Evolutionary conservation across 805 yeast genomes (phyloP).

Genomic region (Hanseniaspora lachancei): DNA sequence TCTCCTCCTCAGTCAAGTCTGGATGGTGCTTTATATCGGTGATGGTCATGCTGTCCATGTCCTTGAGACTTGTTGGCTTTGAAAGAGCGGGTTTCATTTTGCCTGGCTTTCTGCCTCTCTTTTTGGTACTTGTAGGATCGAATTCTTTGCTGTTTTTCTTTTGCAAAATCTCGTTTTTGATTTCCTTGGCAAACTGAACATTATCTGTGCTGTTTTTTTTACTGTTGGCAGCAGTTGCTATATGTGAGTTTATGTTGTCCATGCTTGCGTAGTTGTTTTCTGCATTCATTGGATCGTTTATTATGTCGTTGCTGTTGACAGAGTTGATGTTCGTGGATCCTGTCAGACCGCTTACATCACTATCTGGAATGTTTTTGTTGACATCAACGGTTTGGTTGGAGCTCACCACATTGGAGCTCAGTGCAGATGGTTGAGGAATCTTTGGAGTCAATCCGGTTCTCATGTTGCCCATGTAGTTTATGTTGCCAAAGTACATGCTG

Average conservation of each 20-base stretch:
- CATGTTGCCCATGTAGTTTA: slow-evolving; percentile 58
- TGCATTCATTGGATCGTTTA: not conserved
- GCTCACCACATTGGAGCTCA: not conserved
- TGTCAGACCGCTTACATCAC: not conserved
- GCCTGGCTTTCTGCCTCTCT: slow-evolving; percentile 9
- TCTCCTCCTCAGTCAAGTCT: slow-evolving; percentile 48
- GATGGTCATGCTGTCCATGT: slow-evolving; percentile 11
- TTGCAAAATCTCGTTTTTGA: not conserved
- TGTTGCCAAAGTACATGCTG: slow-evolving; percentile 35
- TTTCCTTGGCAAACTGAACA: not conserved
- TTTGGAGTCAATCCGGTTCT: slow-evolving; percentile 66
- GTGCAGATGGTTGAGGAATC: slow-evolving; percentile 18
- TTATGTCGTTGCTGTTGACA: slow-evolving; percentile 3
- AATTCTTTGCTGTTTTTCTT: not conserved
- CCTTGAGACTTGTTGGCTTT: not conserved
- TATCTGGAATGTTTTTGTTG: slow-evolving; percentile 14
- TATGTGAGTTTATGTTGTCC: not conserved
- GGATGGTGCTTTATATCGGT: slow-evolving; percentile 12
- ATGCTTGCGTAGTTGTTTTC: not conserved
- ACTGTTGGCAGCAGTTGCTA: not conserved
- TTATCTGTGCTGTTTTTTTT: not conserved
- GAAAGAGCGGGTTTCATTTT: not conserved
- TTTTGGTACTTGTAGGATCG: not conserved
- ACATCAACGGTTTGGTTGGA: slow-evolving; percentile 17
- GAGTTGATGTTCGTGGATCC: not conserved